Conservation (phyloP, 441 rosid species). For the Gossypium davidsonii region DNA sequence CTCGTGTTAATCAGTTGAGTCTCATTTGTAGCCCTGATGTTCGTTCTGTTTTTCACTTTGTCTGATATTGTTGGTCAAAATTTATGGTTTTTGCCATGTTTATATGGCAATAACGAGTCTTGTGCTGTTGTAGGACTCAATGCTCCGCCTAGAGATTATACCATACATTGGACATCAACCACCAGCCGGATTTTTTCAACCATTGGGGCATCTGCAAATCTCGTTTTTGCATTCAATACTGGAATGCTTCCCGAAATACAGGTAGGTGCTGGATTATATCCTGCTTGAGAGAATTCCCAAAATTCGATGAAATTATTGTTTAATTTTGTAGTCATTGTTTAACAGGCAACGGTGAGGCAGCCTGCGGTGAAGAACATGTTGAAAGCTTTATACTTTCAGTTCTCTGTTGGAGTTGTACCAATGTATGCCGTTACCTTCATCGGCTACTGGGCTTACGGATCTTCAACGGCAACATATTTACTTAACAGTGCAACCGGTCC, state of each 20-base stretch:
- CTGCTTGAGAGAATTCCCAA: neutral
- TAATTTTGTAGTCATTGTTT: neutral
- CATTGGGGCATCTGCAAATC: constrained; percentile 75
- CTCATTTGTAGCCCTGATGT: neutral
- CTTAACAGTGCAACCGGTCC: constrained; percentile 72
- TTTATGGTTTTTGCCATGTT: neutral
- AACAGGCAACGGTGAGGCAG: constrained; percentile 76
- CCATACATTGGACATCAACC: constrained; percentile 41
- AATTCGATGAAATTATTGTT: neutral
- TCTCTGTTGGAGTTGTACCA: constrained; percentile 63
- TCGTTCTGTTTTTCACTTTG: neutral
- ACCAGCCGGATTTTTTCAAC: constrained; percentile 45
- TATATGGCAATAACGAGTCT: neutral
- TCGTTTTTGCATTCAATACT: constrained; percentile 81
- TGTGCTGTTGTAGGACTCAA: constrained; percentile 42
- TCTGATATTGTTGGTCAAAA: neutral
- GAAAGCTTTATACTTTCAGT: constrained; percentile 82
- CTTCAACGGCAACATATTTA: constrained; percentile 57
- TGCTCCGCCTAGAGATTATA: constrained; percentile 68
- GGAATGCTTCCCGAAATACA: constrained; percentile 99
- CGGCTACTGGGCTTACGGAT: constrained; percentile 98
- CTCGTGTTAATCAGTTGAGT: neutral
- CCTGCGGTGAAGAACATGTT: constrained; percentile 77
- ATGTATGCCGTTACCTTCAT: constrained; percentile 62
- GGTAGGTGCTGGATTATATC: constrained; percentile 28